Conservation (phyloP, 176 grass and related monocot species). For the Canna indica region DNA sequence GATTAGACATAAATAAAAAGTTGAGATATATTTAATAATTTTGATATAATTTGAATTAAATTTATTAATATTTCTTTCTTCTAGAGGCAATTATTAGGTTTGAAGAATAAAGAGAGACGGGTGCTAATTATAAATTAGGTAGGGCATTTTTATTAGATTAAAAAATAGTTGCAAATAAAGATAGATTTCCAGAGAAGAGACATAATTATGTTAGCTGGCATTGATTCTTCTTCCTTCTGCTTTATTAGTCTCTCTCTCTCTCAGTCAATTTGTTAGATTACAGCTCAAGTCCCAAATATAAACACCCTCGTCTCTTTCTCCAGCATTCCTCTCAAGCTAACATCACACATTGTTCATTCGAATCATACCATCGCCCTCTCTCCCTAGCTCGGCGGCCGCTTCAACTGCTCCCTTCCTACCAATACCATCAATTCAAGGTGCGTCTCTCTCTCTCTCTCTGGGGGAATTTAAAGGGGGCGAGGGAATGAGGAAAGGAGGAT, state of each 20-base stretch:
- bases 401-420: conserved; percentile 5
- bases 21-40: no score
- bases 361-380: no score
- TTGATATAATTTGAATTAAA: no score
- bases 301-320: neutral
- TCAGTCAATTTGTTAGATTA: neutral
- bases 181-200: neutral
- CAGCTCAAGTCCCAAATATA: neutral
- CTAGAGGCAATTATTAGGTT: no score
- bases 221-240: neutral
- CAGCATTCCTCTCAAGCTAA: neutral
- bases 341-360: neutral
- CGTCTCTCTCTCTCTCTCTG: neutral
- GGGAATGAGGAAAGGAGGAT: neutral
- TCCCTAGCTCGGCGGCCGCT: neutral
- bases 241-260: neutral
- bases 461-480: neutral
- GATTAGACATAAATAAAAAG: no score
- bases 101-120: no score
- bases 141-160: no score
- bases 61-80: no score
- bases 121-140: no score
- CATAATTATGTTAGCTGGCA: neutral
- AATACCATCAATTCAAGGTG: neutral
- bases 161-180: no score